Evolutionary conservation across 2,329 filamentous ascomycete species (phyloP), one percentile per base, ranked within the genome.

Genomic region (Fusarium nygamai): DNA sequence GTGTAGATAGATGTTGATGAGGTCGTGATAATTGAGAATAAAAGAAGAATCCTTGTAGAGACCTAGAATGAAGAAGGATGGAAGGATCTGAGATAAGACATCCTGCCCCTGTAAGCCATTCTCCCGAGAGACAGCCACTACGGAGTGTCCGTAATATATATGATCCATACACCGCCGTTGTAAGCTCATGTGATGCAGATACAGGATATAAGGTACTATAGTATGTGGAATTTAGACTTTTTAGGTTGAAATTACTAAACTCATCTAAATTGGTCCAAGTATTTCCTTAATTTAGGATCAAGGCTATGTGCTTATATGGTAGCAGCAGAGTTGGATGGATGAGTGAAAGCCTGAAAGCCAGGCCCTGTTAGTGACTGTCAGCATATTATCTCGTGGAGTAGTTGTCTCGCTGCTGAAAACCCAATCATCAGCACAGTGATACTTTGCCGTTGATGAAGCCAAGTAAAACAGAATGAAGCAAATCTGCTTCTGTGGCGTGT

Each of bases 91-190:
- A 59, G n/a, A 48, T 36, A 48, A 48, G 56, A 58, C 29, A 57
- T 39, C 27, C 53, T 44, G 24, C 53, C 22, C 36, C 20, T n/a
- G 57, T 58, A 47, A 34, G 36, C 9, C 36, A 56, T n/a, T 67
- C 41, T 71, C 54, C 14, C 29, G 46, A 61, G 68, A 12, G 44
- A 71, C 60, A 60, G 60, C 66, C 66, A 65, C 65, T 16, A 50
- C 46, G 46, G 46, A 48, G 27, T 48, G 13, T 31, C 46, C 46
- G 27, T 48, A 8, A 48, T 48, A 54, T 20, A 56, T 44, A 17
- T 38, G 24, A 60, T 47, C 22, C 58, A 53, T 29, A 44, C 27
- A 38, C 53, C 41, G 17, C 38, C 19, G 17, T 8, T 59, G 24
- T 38, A 46, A 43, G 60, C 44, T 69, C 65, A 64, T 70, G 67